phyloP scores from a whole-genome alignment of 2,329 filamentous ascomycete genomes.

The Ceratocystis destructans region DNA sequence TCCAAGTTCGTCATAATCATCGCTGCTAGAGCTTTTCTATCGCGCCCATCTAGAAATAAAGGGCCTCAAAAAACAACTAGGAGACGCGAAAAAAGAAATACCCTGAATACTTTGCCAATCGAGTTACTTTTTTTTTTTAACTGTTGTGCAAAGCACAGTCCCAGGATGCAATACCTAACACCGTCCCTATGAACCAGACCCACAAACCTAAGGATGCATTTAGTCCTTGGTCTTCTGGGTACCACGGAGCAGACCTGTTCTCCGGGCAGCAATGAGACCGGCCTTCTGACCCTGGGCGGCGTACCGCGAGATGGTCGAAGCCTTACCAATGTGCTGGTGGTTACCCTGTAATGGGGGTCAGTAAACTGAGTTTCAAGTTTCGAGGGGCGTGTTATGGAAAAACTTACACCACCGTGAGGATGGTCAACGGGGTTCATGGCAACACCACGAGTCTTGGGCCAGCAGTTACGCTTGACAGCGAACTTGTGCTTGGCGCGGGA shows the following conservation, averaged over 20 bases:
- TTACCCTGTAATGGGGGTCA: conserved; percentile 59
- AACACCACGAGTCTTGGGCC: conserved; percentile 99
- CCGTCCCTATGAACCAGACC: conserved; percentile 36
- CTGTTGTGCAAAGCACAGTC: conserved; percentile 35
- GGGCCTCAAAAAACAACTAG: conserved; percentile 14
- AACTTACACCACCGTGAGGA: conserved; percentile 77
- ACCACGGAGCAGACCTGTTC: conserved; percentile 99
- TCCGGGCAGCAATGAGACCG: conserved; percentile 98
- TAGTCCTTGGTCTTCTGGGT: conserved; percentile 99
- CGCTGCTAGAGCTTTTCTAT: conserved; percentile 18
- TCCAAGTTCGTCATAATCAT: conserved; percentile 19
- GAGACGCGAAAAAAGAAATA: conserved; percentile 15
- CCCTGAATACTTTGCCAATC: conserved; percentile 29
- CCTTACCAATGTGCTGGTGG: conserved; percentile 99
- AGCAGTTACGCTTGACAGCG: conserved; percentile 99
- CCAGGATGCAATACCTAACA: conserved; percentile 50
- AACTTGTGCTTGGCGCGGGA: conserved; percentile 99
- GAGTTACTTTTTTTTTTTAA: conserved; percentile 32
- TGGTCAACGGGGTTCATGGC: conserved; percentile 99
- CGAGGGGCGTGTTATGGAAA: neutral
- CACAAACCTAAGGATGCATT: conserved; percentile 25
- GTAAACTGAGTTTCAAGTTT: conserved; percentile 21
- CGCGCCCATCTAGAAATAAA: conserved; percentile 16
- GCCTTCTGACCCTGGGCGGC: conserved; percentile 98
- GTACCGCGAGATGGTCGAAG: conserved; percentile 97